A percentile compares a stretch with the other conserved stretches of the same genome.
phyloP scores from a whole-genome alignment of 441 rosid species.

The Jatropha multifida region DNA sequence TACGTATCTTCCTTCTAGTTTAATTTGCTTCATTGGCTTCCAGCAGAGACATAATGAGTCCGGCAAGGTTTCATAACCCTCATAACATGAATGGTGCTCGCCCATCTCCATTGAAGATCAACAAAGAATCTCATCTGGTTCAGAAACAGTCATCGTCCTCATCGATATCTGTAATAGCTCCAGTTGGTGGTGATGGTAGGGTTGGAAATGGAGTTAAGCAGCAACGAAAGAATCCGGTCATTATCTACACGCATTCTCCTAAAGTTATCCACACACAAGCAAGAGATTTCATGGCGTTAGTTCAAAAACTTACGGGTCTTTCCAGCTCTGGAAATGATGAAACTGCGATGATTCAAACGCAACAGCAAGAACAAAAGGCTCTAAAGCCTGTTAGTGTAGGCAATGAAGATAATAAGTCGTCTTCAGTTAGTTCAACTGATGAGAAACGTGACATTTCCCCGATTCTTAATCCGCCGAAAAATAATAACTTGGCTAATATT shows the following conservation, averaged over 20 bases:
- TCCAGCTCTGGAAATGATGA: constrained; percentile 28
- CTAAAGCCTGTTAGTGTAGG: too few relatives aligned
- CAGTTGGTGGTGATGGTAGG: neutral
- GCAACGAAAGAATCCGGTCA: constrained; percentile 50
- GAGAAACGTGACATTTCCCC: constrained; percentile 17
- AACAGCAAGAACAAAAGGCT: constrained; percentile 4
- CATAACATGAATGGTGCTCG: constrained; percentile 42
- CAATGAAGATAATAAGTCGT: constrained; percentile 15
- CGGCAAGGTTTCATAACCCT: constrained; percentile 22
- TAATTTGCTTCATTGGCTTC: neutral
- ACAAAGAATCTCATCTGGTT: constrained; percentile 49
- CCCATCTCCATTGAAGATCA: constrained; percentile 59
- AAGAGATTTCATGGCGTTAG: constrained; percentile 73
- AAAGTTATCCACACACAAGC: constrained; percentile 69
- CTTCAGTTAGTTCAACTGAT: constrained; percentile 33
- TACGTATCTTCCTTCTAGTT: neutral
- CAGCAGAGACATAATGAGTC: constrained; percentile 37
- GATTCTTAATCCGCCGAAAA: constrained; percentile 18
- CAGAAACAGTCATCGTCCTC: constrained; percentile 37
- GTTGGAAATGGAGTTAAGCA: constrained; percentile 22
- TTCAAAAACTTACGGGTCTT: constrained; percentile 72
- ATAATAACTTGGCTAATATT: constrained; percentile 33
- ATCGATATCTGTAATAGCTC: neutral
- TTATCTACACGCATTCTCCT: constrained; percentile 72
- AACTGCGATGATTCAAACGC: neutral